Percentiles rank a stretch among this genome's conserved stretches.
phyloP scores from a whole-genome alignment of 176 grass and related monocot species.

The Typha latifolia region DNA sequence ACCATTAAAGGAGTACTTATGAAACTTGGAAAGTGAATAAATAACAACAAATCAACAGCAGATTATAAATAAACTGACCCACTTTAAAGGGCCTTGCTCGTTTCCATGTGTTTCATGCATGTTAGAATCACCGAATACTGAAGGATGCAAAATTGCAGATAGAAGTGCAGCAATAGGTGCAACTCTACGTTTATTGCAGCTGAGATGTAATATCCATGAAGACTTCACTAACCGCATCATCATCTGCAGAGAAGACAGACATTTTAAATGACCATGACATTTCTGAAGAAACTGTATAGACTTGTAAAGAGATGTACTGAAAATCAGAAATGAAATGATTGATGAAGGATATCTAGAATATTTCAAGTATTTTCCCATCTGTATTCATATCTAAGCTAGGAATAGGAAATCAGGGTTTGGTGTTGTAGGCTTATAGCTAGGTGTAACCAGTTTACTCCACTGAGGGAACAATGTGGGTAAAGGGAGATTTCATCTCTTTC shows the following conservation, averaged over 20 bases:
- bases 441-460: too few relatives aligned
- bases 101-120: slow-evolving; percentile 60
- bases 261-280: slow-evolving; percentile 4
- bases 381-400: too few relatives aligned
- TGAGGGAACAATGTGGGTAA: too few relatives aligned
- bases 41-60: not conserved
- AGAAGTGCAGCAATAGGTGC: slow-evolving; percentile 83
- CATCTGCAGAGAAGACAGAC: slow-evolving; percentile 38
- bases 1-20: too few relatives aligned
- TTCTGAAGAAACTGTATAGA: not conserved
- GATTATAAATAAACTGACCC: slow-evolving; percentile 45
- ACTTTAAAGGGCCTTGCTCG: slow-evolving; percentile 76
- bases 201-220: slow-evolving; percentile 78
- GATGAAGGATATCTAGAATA: too few relatives aligned
- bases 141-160: slow-evolving; percentile 68
- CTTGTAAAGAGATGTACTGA: not conserved
- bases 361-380: too few relatives aligned
- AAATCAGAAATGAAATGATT: too few relatives aligned
- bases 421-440: too few relatives aligned
- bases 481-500: too few relatives aligned
- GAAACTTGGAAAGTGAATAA: not conserved
- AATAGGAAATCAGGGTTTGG: too few relatives aligned
- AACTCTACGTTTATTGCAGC: slow-evolving; percentile 89
- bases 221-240: slow-evolving; percentile 80
- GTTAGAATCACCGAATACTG: slow-evolving; percentile 54